These are phyloP conservation scores for Phlyctochytrium planicorne DNA, from an alignment of 192 early-diverging fungal species.

Conservation along the genomic window DNA sequence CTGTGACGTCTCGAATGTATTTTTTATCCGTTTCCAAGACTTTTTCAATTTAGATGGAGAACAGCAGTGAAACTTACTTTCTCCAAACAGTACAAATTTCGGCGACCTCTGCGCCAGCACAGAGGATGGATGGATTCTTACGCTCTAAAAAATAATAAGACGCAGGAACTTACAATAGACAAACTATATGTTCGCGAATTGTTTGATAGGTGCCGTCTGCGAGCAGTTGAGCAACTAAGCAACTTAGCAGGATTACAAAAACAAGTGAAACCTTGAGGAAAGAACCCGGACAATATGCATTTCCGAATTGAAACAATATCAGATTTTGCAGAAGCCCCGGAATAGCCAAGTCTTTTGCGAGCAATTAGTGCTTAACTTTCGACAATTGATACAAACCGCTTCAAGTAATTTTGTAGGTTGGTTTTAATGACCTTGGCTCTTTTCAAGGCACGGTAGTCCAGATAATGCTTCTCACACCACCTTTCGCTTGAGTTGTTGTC, in stretches of 20 bases:
- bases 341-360: constrained; percentile 35
- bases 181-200: constrained; percentile 61
- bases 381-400: constrained; percentile 26
- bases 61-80: constrained; percentile 29
- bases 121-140: constrained; percentile 46
- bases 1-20: constrained; percentile 46
- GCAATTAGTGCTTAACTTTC: background rate
- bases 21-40: constrained; percentile 49
- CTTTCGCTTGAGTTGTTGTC: constrained; percentile 33
- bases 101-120: constrained; percentile 52
- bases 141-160: constrained; percentile 17
- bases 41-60: constrained; percentile 2
- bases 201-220: constrained; percentile 68
- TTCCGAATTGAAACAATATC: constrained; percentile 57
- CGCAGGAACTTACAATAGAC: no score
- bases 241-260: background rate
- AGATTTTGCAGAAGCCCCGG: constrained; percentile 28
- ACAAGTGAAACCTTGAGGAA: constrained; percentile 48
- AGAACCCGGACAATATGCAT: constrained; percentile 73
- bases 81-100: constrained; percentile 48
- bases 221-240: constrained; percentile 59
- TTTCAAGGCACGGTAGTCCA: constrained; percentile 65
- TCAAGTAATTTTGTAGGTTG: constrained; percentile 53
- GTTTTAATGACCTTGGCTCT: constrained; percentile 34
- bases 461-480: constrained; percentile 51